Base-by-base conservation (phyloP, 106 monocot species). In the Chionographis japonica region DNA sequence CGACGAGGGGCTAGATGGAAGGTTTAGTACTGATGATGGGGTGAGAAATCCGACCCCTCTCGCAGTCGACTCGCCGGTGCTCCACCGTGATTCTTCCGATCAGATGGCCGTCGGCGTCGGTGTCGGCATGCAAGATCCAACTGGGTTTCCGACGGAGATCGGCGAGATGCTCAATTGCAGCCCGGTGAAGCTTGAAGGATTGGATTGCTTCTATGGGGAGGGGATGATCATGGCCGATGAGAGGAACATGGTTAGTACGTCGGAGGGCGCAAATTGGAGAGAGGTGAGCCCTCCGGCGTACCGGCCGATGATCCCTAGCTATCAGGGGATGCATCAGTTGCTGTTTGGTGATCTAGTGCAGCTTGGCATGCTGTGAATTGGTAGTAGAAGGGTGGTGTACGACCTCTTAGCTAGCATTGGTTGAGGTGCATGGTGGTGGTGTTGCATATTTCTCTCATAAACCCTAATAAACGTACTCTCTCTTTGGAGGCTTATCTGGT, bases 161-260 rank as follows among this genome's bases (percentile, higher is more conserved):
- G 84, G 84, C 12, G 66, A 78, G 55, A 58, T 88, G 43, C 52
- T 88, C 9, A 56, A 53, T 9, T 75, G 60, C 52, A 78, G 57
- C 27, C 53, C 19, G 18, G 58, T 60, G 71, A 76, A 79, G 63
- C 13, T 73, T n/a, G 78, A 86, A 43, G 72, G 75, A 10, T 7
- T 68, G 3, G 77, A 72, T 55, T 72, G 41, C 18, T 57, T 82
- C 40, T 79, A 35, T 18, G 86, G 76, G 10, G 6, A 38, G 4
- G 51, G 37, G 37, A 65, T 8, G 27, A 27, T 1, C 53, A 20
- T 74, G 18, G 12, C 39, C 6, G 75, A 75, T 19, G 61, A 50
- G 35, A 66, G 17, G 16, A 52, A 20, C 37, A 37, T 16, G 35
- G 38, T 53, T 15, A 41, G 52, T 14, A 19, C 59, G 3, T 6